Percentiles rank a stretch among this genome's conserved stretches.
Conservation (phyloP, 2,329 filamentous ascomycete species). For the Leptodontidium sp. region DNA sequence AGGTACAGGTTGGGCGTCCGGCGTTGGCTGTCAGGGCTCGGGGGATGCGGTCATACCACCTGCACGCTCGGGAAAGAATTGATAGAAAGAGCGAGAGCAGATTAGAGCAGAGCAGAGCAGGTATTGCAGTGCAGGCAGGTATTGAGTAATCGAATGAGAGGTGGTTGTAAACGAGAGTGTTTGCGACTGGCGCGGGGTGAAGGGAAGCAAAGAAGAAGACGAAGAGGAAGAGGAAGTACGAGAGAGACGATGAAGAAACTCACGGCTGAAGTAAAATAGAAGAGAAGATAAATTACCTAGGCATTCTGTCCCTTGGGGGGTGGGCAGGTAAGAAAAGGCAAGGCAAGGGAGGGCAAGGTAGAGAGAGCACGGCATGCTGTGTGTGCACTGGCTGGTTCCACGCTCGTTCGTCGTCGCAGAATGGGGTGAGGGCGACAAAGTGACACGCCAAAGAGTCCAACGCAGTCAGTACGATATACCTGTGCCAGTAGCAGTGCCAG, state of each 20-base stretch:
- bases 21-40: neutral
- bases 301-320: neutral
- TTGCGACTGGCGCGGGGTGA: slow-evolving; percentile 2
- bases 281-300: neutral
- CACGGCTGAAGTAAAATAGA: neutral
- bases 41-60: slow-evolving; percentile 8
- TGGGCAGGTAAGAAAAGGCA: too few relatives aligned
- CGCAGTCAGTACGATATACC: too few relatives aligned
- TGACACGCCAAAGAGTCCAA: too few relatives aligned
- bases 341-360: too few relatives aligned
- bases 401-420: neutral
- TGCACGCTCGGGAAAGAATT: neutral
- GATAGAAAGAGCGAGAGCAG: neutral
- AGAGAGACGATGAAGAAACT: neutral
- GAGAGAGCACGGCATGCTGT: too few relatives aligned
- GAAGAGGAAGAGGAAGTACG: neutral
- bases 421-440: neutral
- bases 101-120: neutral
- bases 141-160: neutral
- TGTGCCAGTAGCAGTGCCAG: too few relatives aligned
- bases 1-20: neutral
- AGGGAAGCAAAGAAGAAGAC: neutral
- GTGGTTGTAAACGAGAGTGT: neutral
- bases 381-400: neutral
- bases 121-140: neutral